Conservation (phyloP, 495 filamentous ascomycete genomes). For the Aspergillus sclerotiicarbonarius region DNA sequence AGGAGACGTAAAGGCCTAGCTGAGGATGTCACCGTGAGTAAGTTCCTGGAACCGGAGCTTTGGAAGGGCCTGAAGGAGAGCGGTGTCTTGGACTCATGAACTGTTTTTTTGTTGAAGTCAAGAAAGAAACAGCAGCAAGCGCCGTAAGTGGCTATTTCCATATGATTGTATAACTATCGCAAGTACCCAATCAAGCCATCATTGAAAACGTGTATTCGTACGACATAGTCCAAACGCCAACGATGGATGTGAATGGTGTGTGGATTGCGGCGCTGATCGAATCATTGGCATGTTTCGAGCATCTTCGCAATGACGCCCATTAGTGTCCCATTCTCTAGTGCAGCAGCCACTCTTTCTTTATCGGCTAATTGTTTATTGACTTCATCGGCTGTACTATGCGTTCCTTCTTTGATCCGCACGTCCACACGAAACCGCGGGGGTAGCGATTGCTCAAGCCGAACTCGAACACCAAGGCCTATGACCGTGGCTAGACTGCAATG, state of each 20-base stretch:
- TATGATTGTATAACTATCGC: background rate
- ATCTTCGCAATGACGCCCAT: slow-evolving; percentile 88
- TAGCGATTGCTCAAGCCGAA: slow-evolving; percentile 83
- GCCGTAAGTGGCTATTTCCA: background rate
- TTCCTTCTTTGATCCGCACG: slow-evolving; percentile 90
- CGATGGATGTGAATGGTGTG: background rate
- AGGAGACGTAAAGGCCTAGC: slow-evolving; percentile 87
- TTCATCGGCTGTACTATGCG: slow-evolving; percentile 90
- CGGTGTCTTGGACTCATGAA: slow-evolving; percentile 74
- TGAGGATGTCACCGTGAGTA: slow-evolving; percentile 92
- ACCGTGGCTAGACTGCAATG: slow-evolving; percentile 96
- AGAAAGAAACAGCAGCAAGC: background rate
- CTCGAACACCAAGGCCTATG: slow-evolving; percentile 90
- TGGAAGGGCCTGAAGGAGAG: slow-evolving; percentile 85
- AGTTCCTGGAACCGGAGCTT: slow-evolving; percentile 92
- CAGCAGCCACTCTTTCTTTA: slow-evolving; percentile 94
- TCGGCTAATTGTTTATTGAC: slow-evolving; percentile 95
- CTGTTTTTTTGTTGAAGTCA: background rate
- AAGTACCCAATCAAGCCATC: background rate
- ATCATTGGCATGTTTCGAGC: slow-evolving; percentile 73
- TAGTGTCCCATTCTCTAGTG: slow-evolving; percentile 88
- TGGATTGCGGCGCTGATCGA: background rate
- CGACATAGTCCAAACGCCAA: background rate
- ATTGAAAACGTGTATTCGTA: background rate
- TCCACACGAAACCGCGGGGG: slow-evolving; percentile 92